Evolutionary conservation across 2,329 filamentous ascomycete species (phyloP), one percentile per base, ranked within the genome.

Genomic region (Venturiaceae sp.): DNA sequence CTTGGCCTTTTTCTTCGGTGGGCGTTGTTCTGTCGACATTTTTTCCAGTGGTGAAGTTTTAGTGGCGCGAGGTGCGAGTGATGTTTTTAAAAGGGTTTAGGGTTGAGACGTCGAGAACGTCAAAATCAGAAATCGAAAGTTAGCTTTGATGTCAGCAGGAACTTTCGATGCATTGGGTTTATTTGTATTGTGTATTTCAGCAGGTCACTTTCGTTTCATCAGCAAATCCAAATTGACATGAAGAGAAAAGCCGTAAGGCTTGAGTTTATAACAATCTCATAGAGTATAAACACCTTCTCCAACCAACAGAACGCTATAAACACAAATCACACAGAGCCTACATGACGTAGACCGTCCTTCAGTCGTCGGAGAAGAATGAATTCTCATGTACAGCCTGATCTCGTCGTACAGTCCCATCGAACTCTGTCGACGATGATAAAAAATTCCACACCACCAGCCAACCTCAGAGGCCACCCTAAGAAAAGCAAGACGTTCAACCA

Each of bases 1-100:
- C 63, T 75, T 75, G 32, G 66, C 69, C 14, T 74, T 65, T 66
- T 41, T 50, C 32, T 33, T 37, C 30, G 53, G 33, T 44, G 32
- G 28, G n/a, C 33, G 28, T 14, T 39, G 19, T 30, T 33, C n/a
- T n/a, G 44, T 30, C 13, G 44, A 30, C 26, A 50, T 50, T 50
- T 30, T 50, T 19, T n/a, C n/a, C n/a, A 26, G 23, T 50, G 44
- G 5, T n/a, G 44, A 13, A 50, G 44, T n/a, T 6, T 32, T 26
- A 13, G 23, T n/a, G 21, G 41, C 39, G n/a, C 37, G n/a, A 44
- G 19, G 26, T 44, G 39, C 28, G 21, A 28, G 11, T 14, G 4
- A 37, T 37, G 36, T 7, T 21, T 11, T 21, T 41, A 28, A 46
- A 5, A 21, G 9, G 7, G 8, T 16, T 13, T 26, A 46, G 41